Conservation (phyloP, 2,329 filamentous ascomycete genomes). For the Aspergillus novofumigatus region DNA sequence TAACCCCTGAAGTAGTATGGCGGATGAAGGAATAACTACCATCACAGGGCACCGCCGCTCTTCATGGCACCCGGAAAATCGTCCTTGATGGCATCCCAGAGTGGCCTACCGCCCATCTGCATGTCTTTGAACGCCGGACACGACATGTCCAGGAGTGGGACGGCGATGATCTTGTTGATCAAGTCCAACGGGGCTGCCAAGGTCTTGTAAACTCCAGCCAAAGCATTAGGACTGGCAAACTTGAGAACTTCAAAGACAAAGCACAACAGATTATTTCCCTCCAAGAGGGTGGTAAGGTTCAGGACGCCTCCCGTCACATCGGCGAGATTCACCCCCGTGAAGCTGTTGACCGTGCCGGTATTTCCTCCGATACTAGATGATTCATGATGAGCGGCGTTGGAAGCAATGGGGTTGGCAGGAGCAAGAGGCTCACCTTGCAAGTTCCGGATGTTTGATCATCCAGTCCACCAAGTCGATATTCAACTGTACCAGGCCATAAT, state of each 20-base stretch:
- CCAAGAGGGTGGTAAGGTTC: conserved; percentile 30
- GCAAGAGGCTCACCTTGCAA: conserved; percentile 26
- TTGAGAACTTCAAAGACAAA: conserved; percentile 35
- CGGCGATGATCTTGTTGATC: conserved; percentile 25
- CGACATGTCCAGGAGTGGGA: conserved; percentile 25
- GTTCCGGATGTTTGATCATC: conserved; percentile 39
- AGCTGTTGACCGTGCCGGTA: conserved; percentile 48
- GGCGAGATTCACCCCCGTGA: conserved; percentile 43
- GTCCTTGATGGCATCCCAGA: conserved; percentile 27
- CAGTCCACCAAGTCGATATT: conserved; percentile 39
- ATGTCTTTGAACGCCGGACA: conserved; percentile 32
- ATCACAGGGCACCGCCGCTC: conserved; percentile 13
- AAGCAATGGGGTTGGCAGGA: neutral
- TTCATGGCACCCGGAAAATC: conserved; percentile 27
- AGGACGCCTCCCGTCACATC: conserved; percentile 43
- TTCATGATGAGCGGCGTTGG: neutral
- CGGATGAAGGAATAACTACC: neutral
- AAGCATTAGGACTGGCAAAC: conserved; percentile 28
- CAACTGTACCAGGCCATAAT: conserved; percentile 46
- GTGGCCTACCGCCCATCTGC: conserved; percentile 25
- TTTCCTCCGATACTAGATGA: conserved; percentile 48
- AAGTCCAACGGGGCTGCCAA: conserved; percentile 25
- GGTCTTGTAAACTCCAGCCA: conserved; percentile 27
- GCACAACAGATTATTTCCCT: conserved; percentile 41
- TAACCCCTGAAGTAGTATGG: too few species aligned